phyloP scores from a whole-genome alignment of 2,329 filamentous ascomycete genomes.

The Mariannaea elegans region DNA sequence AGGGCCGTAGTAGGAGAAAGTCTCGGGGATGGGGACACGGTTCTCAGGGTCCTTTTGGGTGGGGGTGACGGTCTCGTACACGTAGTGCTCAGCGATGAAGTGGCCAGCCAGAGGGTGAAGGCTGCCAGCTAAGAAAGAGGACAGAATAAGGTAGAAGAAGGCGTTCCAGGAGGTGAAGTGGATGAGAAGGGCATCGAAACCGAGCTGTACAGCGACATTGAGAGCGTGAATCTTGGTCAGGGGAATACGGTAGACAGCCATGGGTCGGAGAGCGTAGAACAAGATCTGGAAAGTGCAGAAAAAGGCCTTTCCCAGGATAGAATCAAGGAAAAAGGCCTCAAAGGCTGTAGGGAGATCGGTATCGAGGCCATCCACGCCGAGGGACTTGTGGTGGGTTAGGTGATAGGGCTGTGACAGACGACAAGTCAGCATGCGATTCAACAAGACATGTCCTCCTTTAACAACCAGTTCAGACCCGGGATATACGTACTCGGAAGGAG shows the following conservation, averaged over 20 bases:
- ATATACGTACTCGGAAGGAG: constrained; percentile 78
- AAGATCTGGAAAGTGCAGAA: constrained; percentile 99
- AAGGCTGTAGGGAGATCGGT: constrained; percentile 93
- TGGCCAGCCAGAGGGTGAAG: constrained; percentile 95
- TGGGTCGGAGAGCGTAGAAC: constrained; percentile 96
- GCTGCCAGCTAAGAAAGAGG: constrained; percentile 91
- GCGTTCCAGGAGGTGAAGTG: constrained; percentile 68
- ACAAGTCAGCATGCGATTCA: constrained; percentile 31
- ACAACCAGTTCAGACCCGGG: background rate
- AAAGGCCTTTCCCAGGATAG: constrained; percentile 94
- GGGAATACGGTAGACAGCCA: constrained; percentile 90
- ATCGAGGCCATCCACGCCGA: constrained; percentile 94
- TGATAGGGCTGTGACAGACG: constrained; percentile 78
- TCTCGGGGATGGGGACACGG: constrained; percentile 81
- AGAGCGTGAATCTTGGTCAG: constrained; percentile 85
- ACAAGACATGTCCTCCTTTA: background rate
- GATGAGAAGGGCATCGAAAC: constrained; percentile 79
- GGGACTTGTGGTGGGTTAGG: constrained; percentile 97
- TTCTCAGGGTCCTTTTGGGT: constrained; percentile 66
- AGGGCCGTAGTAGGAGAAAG: constrained; percentile 94
- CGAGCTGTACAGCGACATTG: constrained; percentile 80
- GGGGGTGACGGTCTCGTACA: constrained; percentile 72
- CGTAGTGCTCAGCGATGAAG: constrained; percentile 98
- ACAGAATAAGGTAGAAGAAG: constrained; percentile 84
- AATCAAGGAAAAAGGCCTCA: constrained; percentile 93